A percentile compares a stretch with the other conserved stretches of the same genome.
These are phyloP conservation scores for Tremella mesenterica DNA, from an alignment of 768 basidiomycete species.

Conservation along the genomic window DNA sequence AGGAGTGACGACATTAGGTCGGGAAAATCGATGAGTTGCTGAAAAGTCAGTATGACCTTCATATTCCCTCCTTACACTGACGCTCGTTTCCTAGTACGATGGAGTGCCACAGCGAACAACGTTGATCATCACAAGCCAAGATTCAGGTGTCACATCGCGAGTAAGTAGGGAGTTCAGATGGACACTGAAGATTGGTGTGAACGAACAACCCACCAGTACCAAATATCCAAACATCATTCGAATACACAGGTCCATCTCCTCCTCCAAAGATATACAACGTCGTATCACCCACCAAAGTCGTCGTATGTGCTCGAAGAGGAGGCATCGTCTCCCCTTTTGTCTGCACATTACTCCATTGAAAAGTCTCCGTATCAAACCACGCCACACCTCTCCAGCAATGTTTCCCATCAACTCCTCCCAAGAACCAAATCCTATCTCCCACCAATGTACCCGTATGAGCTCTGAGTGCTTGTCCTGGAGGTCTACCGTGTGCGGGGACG, in stretches of 20 bases:
- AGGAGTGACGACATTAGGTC: slow-evolving; percentile 32
- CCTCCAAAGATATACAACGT: slow-evolving; percentile 73
- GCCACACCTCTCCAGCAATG: slow-evolving; percentile 67
- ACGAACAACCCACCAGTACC: slow-evolving; percentile 54
- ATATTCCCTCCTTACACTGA: too few species aligned
- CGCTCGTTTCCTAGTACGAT: too few species aligned
- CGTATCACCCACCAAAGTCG: slow-evolving; percentile 62
- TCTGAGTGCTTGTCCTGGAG: slow-evolving; percentile 49
- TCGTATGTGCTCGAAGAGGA: slow-evolving; percentile 78
- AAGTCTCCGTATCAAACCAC: slow-evolving; percentile 79
- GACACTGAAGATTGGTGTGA: background rate
- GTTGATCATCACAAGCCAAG: too few species aligned
- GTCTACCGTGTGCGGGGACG: slow-evolving; percentile 27
- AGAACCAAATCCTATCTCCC: slow-evolving; percentile 73
- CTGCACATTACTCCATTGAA: slow-evolving; percentile 77
- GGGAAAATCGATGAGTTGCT: slow-evolving; percentile 42
- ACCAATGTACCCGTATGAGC: slow-evolving; percentile 78
- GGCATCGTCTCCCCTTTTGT: slow-evolving; percentile 69
- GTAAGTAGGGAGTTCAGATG: background rate
- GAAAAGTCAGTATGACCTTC: background rate
- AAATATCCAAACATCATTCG: slow-evolving; percentile 70
- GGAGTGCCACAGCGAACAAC: too few species aligned
- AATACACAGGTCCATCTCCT: slow-evolving; percentile 72
- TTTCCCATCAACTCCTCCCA: slow-evolving; percentile 80
- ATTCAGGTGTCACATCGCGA: background rate